Conservation (phyloP, 192 early-diverging fungal species). For the Cetraspora pellucida region DNA sequence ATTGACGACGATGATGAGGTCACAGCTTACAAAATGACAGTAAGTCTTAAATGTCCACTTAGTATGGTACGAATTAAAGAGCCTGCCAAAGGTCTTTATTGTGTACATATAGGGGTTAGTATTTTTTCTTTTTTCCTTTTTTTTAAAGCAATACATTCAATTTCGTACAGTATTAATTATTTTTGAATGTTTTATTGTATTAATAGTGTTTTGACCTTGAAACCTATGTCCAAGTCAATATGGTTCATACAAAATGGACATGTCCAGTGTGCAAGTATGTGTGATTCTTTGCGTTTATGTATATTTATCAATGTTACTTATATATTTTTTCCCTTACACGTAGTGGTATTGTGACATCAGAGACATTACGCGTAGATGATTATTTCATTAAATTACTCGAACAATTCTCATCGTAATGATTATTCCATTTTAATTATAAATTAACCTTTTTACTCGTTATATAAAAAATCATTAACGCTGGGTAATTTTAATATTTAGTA, state of each 20-base stretch:
- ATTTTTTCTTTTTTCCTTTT: background rate
- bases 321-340: background rate
- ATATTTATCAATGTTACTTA: background rate
- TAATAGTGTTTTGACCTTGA: background rate
- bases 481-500: background rate
- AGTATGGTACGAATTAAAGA: background rate
- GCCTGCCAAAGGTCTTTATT: slow-evolving; percentile 3
- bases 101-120: slow-evolving; percentile 7
- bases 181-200: background rate
- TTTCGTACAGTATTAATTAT: background rate
- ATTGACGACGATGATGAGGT: slow-evolving; percentile 1
- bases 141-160: background rate
- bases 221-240: background rate
- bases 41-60: background rate
- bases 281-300: background rate
- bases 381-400: background rate
- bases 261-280: slow-evolving; percentile 15
- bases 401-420: background rate
- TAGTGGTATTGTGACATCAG: background rate
- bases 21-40: slow-evolving; percentile 7
- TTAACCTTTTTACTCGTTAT: background rate
- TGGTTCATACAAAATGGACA: background rate
- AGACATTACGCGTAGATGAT: background rate
- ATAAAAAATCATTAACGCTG: background rate
- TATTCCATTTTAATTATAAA: background rate